phyloP scores from a whole-genome alignment of 192 early-diverging fungal species.

The Coemansia reversa region DNA sequence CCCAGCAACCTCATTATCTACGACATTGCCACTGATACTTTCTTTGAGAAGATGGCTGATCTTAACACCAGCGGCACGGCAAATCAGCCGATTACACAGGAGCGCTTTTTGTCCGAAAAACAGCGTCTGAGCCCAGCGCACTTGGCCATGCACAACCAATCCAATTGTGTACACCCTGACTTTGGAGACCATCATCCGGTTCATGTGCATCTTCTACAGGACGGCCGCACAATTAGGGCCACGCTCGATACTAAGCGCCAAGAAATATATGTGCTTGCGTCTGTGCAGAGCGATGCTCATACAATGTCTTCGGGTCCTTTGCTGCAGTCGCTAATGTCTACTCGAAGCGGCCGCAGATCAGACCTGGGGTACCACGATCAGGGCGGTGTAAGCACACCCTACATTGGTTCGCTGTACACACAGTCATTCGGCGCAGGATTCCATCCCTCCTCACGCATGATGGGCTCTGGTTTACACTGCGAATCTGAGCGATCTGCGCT shows the following conservation, averaged over 20 bases:
- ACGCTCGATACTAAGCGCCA: slow-evolving; percentile 75
- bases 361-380: slow-evolving; percentile 11
- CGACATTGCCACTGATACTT: slow-evolving; percentile 73
- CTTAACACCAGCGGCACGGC: slow-evolving; percentile 11
- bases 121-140: slow-evolving; percentile 25
- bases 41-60: slow-evolving; percentile 63
- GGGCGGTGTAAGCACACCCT: slow-evolving; percentile 2
- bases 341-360: slow-evolving; percentile 18
- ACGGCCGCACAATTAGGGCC: slow-evolving; percentile 58
- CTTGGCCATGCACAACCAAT: slow-evolving; percentile 5
- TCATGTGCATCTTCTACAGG: slow-evolving; percentile 43
- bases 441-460: slow-evolving; percentile 33
- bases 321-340: slow-evolving; percentile 26
- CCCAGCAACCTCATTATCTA: slow-evolving; percentile 82
- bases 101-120: slow-evolving; percentile 35
- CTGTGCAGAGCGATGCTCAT: slow-evolving; percentile 37
- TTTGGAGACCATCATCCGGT: slow-evolving; percentile 22
- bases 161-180: slow-evolving; percentile 18
- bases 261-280: slow-evolving; percentile 80
- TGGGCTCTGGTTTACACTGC: slow-evolving; percentile 27
- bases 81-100: slow-evolving; percentile 42
- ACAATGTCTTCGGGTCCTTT: slow-evolving; percentile 4
- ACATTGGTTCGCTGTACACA: slow-evolving; percentile 16
- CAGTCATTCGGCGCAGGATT: slow-evolving; percentile 28
- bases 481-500: slow-evolving; percentile 9